phyloP scores from a whole-genome alignment of 2,329 filamentous ascomycete genomes.

The Polychaeton citri region DNA sequence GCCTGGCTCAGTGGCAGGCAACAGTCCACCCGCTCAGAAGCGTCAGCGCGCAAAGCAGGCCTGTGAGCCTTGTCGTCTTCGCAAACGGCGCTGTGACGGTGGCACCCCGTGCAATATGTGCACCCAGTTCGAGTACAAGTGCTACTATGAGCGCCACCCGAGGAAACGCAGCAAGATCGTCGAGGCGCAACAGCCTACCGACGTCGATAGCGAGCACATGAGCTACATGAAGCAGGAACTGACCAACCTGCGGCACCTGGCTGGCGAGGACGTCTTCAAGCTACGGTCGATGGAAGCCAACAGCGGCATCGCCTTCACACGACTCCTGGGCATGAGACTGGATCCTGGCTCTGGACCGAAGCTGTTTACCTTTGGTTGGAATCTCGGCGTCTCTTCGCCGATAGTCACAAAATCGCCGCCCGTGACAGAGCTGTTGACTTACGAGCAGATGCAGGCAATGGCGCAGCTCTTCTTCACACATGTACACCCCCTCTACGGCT shows the following conservation, averaged over 20 bases:
- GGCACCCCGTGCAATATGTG: conserved; percentile 40
- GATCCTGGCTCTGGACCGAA: conserved; percentile 38
- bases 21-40: conserved; percentile 12
- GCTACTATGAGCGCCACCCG: conserved; percentile 31
- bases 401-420: conserved; percentile 6
- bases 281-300: conserved; percentile 41
- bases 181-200: conserved; percentile 8
- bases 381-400: conserved; percentile 24
- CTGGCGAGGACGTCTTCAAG: conserved; percentile 15
- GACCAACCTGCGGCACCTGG: conserved; percentile 3
- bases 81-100: conserved; percentile 45
- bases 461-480: conserved; percentile 39
- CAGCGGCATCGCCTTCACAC: conserved; percentile 43
- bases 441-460: conserved; percentile 34
- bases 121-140: conserved; percentile 40
- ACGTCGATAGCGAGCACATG: conserved; percentile 1
- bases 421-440: conserved; percentile 35
- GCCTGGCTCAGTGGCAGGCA: neutral
- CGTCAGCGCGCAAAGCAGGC: conserved; percentile 21
- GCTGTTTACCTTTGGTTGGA: conserved; percentile 45
- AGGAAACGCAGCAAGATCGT: conserved; percentile 21
- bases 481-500: conserved; percentile 40
- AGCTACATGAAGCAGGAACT: conserved; percentile 6
- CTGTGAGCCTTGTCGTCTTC: conserved; percentile 37
- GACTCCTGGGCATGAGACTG: conserved; percentile 38